Percentiles rank a stretch among this genome's conserved stretches.
phyloP scores from a whole-genome alignment of 2,329 filamentous ascomycete species.

The Fusarium nanum region DNA sequence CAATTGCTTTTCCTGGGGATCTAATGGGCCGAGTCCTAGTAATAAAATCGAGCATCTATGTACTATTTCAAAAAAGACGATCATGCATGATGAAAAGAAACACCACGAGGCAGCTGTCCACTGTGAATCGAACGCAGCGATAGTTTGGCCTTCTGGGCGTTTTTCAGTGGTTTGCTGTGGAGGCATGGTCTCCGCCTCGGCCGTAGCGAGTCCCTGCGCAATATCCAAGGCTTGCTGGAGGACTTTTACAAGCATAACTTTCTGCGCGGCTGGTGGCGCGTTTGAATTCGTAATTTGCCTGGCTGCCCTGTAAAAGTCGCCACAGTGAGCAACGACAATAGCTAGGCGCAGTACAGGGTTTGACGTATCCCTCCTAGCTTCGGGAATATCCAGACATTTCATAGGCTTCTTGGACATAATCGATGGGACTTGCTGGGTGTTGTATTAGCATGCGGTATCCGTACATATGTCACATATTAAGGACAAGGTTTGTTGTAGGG shows the following conservation, averaged over 20 bases:
- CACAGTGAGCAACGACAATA: slow-evolving; percentile 10
- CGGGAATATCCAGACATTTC: slow-evolving; percentile 20
- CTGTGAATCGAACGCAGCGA: slow-evolving; percentile 4
- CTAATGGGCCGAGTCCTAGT: fast-evolving
- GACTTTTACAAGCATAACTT: background rate
- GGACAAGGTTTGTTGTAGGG: background rate
- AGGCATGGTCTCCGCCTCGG: slow-evolving; percentile 3
- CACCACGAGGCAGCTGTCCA: slow-evolving; percentile 25
- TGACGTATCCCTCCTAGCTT: background rate
- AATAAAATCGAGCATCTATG: background rate
- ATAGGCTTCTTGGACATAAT: slow-evolving; percentile 7
- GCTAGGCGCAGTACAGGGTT: slow-evolving; percentile 18
- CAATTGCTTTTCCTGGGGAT: background rate
- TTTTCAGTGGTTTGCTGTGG: slow-evolving; percentile 7
- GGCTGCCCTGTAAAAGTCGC: slow-evolving; percentile 25
- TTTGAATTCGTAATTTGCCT: background rate
- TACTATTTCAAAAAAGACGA: slow-evolving; percentile 13
- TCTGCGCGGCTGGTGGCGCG: background rate
- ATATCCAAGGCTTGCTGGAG: slow-evolving; percentile 15
- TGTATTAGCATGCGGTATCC: background rate
- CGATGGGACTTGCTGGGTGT: slow-evolving; percentile 23
- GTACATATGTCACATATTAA: background rate
- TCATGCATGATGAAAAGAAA: slow-evolving; percentile 1
- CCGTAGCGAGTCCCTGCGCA: background rate
- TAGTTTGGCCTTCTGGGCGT: background rate